Evolutionary conservation across 1,139 yeast species (phyloP).

Genomic region (Candida dubliniensis): DNA sequence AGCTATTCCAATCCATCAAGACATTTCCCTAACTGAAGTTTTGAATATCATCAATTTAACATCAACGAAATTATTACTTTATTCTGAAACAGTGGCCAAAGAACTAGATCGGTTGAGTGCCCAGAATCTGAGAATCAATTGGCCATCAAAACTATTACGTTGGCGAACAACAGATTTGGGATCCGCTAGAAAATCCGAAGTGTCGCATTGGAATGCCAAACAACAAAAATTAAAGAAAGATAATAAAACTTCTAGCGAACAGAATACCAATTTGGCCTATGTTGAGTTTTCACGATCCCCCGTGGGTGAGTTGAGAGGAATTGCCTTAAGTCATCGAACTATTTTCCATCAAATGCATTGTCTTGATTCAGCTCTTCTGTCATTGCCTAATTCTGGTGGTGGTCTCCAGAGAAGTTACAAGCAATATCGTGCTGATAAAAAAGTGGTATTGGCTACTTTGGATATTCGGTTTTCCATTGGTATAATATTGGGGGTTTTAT

Average conservation of each 20-base stretch:
- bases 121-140: constrained; percentile 30
- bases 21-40: constrained; percentile 65
- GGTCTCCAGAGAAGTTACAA: constrained; percentile 33
- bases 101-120: constrained; percentile 62
- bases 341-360: constrained; percentile 86
- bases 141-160: constrained; percentile 53
- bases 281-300: constrained; percentile 92
- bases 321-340: constrained; percentile 87
- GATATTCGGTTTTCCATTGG: constrained; percentile 91
- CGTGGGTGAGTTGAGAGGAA: constrained; percentile 88
- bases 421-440: constrained; percentile 28
- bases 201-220: constrained; percentile 28
- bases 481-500: constrained; percentile 73
- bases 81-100: constrained; percentile 76
- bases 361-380: constrained; percentile 64
- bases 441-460: constrained; percentile 64
- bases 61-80: constrained; percentile 73
- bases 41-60: constrained; percentile 72
- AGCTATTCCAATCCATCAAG: constrained; percentile 88
- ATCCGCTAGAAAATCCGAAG: constrained; percentile 48
- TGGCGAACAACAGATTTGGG: constrained; percentile 94
- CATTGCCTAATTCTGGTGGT: constrained; percentile 54
- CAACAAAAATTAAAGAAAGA: constrained; percentile 21
- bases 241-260: constrained; percentile 35
- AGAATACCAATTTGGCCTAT: constrained; percentile 69